Evolutionary conservation across 495 filamentous ascomycete species (phyloP).

Genomic region (Bacidia gigantensis): DNA sequence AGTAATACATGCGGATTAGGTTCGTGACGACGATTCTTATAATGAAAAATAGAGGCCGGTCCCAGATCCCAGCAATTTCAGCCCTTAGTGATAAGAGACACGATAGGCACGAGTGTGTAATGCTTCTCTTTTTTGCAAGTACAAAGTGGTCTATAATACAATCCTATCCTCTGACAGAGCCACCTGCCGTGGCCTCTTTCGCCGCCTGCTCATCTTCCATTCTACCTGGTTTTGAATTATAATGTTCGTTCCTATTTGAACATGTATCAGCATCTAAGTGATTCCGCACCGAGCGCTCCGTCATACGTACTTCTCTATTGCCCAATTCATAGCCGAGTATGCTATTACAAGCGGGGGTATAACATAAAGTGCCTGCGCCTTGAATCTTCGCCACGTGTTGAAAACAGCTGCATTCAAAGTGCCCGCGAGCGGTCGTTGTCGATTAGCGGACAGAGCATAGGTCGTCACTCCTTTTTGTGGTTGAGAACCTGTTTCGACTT

Average conservation of each 20-base stretch:
- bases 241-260: conserved; percentile 83
- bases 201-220: conserved; percentile 36
- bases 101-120: too few relatives aligned
- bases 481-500: conserved; percentile 25
- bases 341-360: conserved; percentile 60
- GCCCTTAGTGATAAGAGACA: too few relatives aligned
- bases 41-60: too few relatives aligned
- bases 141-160: neutral
- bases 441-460: conserved; percentile 50
- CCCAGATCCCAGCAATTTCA: too few relatives aligned
- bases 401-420: conserved; percentile 49
- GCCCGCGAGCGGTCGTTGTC: conserved; percentile 51
- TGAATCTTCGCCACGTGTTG: conserved; percentile 44
- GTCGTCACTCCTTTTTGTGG: conserved; percentile 50
- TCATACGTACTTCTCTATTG: conserved; percentile 57
- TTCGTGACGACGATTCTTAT: too few relatives aligned
- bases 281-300: too few relatives aligned
- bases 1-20: too few relatives aligned
- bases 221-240: conserved; percentile 83
- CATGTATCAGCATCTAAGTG: too few relatives aligned
- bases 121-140: neutral
- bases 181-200: conserved; percentile 26
- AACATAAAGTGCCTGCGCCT: conserved; percentile 64
- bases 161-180: conserved; percentile 11
- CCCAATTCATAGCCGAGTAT: conserved; percentile 77